These are phyloP conservation scores for Penicillium dipodomyicola DNA, from an alignment of 495 filamentous ascomycete genomes.

Conservation along the genomic window DNA sequence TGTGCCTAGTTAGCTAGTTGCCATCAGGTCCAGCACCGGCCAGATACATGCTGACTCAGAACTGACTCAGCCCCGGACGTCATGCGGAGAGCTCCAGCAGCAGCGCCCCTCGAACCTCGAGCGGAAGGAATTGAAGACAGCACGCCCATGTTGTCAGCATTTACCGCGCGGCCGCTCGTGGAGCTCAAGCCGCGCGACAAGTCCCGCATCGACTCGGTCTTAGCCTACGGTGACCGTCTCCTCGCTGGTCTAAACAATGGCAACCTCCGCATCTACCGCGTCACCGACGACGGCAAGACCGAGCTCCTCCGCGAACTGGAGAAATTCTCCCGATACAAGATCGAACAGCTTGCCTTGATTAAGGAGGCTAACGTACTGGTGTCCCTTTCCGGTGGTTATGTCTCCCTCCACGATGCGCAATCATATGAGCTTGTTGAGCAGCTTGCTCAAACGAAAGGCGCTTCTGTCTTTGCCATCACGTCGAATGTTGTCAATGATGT, in stretches of 20 bases:
- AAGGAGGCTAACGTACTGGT: conserved; percentile 91
- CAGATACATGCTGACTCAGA: neutral
- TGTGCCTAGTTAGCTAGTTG: neutral
- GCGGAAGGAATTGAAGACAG: conserved; percentile 23
- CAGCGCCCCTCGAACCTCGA: conserved; percentile 5
- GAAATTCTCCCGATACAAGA: conserved; percentile 82
- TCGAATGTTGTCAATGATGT: conserved; percentile 91
- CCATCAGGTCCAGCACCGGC: too few species aligned
- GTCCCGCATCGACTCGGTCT: conserved; percentile 89
- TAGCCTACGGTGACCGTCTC: conserved; percentile 88
- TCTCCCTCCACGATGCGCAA: conserved; percentile 85
- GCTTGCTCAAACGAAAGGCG: conserved; percentile 76
- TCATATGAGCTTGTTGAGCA: conserved; percentile 78
- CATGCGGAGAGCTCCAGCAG: conserved; percentile 14
- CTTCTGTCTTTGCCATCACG: conserved; percentile 86
- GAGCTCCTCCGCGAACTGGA: conserved; percentile 87
- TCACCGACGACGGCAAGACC: conserved; percentile 70
- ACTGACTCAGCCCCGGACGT: conserved; percentile 20
- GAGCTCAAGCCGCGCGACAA: conserved; percentile 95
- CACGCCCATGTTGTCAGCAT: conserved; percentile 85
- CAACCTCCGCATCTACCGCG: conserved; percentile 82
- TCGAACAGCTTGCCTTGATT: conserved; percentile 91
- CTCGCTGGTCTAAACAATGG: conserved; percentile 90
- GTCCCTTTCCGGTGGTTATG: conserved; percentile 81
- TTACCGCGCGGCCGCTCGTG: conserved; percentile 91